phyloP scores from a whole-genome alignment of 2,329 filamentous ascomycete genomes.

The Aspergillus amoenus region DNA sequence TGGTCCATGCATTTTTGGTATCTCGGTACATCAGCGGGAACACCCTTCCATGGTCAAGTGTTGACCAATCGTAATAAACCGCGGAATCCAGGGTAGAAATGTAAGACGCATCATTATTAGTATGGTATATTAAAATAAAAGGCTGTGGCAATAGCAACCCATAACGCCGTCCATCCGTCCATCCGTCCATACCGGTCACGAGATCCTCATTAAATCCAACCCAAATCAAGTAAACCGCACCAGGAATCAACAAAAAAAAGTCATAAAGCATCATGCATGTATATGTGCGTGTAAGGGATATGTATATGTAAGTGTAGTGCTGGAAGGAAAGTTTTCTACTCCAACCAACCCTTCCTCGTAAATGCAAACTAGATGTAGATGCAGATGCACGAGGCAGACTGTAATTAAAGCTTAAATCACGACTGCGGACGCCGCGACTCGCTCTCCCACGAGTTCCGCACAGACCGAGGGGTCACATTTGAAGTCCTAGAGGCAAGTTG shows the following conservation, averaged over 20 bases:
- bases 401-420: background rate
- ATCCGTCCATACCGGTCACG: background rate
- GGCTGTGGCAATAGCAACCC: background rate
- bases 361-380: background rate
- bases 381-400: background rate
- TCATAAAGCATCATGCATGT: background rate
- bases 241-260: background rate
- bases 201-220: background rate
- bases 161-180: background rate
- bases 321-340: background rate
- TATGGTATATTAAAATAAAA: background rate
- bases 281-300: background rate
- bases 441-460: constrained; percentile 10
- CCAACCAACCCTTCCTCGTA: background rate
- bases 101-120: background rate
- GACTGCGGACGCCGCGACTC: background rate
- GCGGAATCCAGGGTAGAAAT: background rate
- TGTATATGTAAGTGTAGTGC: background rate
- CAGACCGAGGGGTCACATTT: background rate
- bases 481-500: background rate
- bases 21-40: background rate
- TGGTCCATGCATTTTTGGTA: too few species aligned
- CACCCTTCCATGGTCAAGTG: background rate
- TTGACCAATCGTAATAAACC: background rate
- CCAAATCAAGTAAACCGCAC: background rate